phyloP scores from a whole-genome alignment of 2,329 filamentous ascomycete genomes.

The Raffaelea arxii region DNA sequence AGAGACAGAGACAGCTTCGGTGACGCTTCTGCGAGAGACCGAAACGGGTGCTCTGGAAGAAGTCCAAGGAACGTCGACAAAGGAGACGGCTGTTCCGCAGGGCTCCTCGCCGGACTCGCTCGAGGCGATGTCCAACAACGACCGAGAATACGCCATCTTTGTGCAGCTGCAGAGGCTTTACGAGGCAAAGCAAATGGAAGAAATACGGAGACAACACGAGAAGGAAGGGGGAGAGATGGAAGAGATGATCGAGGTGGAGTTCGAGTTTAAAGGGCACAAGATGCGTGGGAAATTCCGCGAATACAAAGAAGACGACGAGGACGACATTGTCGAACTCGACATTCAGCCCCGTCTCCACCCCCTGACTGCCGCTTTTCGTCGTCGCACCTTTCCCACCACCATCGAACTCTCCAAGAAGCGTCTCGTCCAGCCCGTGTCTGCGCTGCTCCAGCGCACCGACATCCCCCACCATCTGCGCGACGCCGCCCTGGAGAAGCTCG shows the following conservation, averaged over 20 bases:
- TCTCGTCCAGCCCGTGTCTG: slow-evolving; percentile 59
- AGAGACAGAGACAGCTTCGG: slow-evolving; percentile 14
- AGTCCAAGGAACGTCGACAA: too few species aligned
- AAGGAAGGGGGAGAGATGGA: slow-evolving; percentile 25
- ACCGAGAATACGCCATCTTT: slow-evolving; percentile 45
- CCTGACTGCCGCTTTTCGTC: slow-evolving; percentile 64
- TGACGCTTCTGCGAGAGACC: slow-evolving; percentile 43
- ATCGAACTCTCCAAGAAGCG: slow-evolving; percentile 62
- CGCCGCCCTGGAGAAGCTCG: slow-evolving; percentile 64
- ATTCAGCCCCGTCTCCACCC: slow-evolving; percentile 50
- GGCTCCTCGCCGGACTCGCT: too few species aligned
- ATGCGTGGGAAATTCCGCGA: slow-evolving; percentile 23
- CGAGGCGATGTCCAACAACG: slow-evolving; percentile 39
- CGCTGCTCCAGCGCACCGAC: slow-evolving; percentile 57
- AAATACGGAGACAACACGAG: slow-evolving; percentile 18
- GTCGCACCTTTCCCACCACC: slow-evolving; percentile 62
- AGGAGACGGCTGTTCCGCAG: too few species aligned
- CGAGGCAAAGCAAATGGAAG: slow-evolving; percentile 26
- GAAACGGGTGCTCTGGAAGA: slow-evolving; percentile 53
- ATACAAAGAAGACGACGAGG: slow-evolving; percentile 16
- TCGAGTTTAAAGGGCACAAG: slow-evolving; percentile 21
- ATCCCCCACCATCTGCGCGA: slow-evolving; percentile 67
- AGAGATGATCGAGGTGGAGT: slow-evolving; percentile 24
- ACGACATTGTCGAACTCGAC: slow-evolving; percentile 9
- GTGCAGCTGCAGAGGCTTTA: slow-evolving; percentile 39